Evolutionary conservation across 352 stramenopile genomes (phyloP).

Genomic region (Globisporangium cylindrosporum): DNA sequence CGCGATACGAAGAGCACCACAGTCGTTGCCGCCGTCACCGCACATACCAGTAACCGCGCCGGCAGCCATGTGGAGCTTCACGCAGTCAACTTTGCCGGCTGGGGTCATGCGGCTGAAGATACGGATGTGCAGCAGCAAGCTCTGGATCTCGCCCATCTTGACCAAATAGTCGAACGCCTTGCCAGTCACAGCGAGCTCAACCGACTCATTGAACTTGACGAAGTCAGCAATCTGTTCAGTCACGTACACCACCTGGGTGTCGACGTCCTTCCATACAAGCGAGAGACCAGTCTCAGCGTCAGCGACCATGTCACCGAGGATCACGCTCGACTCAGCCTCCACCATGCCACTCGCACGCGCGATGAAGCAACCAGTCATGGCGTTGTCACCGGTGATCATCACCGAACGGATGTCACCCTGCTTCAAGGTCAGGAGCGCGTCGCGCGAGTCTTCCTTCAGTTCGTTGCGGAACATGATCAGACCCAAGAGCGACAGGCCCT

Average conservation of each 20-base stretch:
- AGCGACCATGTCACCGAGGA: conserved; percentile 61
- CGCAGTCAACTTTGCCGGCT: conserved; percentile 66
- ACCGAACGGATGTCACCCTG: conserved; percentile 68
- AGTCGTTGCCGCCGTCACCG: conserved; percentile 90
- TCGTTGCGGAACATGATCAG: conserved; percentile 90
- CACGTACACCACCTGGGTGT: conserved; percentile 47
- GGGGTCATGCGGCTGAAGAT: conserved; percentile 85
- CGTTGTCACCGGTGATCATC: conserved; percentile 90
- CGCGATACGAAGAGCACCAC: conserved; percentile 86
- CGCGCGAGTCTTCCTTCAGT: conserved; percentile 80
- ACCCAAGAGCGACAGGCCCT: conserved; percentile 66
- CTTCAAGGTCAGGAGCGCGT: conserved; percentile 78
- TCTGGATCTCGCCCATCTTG: conserved; percentile 56
- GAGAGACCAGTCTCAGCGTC: conserved; percentile 28
- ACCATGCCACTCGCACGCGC: conserved; percentile 67
- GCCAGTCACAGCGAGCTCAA: conserved; percentile 70
- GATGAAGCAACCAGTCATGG: conserved; percentile 78
- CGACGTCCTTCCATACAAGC: conserved; percentile 67
- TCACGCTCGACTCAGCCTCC: conserved; percentile 33
- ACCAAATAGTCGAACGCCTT: conserved; percentile 69
- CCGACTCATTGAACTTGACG: conserved; percentile 30
- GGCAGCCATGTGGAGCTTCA: conserved; percentile 59
- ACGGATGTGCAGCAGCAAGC: conserved; percentile 59
- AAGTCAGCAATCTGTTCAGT: conserved; percentile 49
- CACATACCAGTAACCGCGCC: conserved; percentile 81